Evolutionary conservation across 768 basidiomycete genomes (phyloP).

Genomic region (Sporobolomyces pararoseus): DNA sequence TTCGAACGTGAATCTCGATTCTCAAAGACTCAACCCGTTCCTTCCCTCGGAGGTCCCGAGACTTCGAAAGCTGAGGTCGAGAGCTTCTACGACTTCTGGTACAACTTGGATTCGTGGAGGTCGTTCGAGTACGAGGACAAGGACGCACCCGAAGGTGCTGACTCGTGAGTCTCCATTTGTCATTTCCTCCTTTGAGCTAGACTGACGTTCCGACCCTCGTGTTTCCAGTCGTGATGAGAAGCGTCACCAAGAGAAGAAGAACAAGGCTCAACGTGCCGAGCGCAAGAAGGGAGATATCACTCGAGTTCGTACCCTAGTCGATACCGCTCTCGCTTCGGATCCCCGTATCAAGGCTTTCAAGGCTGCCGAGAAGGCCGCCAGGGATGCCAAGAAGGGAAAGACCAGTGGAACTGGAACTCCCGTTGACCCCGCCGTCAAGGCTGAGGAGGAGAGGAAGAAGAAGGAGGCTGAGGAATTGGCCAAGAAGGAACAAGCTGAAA

Average conservation of each 20-base stretch:
- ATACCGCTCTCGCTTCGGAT: slow-evolving; percentile 73
- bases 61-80: slow-evolving; percentile 78
- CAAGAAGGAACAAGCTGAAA: slow-evolving; percentile 58
- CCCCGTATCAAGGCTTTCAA: slow-evolving; percentile 97
- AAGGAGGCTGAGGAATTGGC: slow-evolving; percentile 61
- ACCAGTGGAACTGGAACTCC: slow-evolving; percentile 46
- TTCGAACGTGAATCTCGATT: slow-evolving; percentile 91
- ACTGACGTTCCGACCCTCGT: background rate
- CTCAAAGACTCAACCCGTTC: slow-evolving; percentile 77
- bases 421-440: slow-evolving; percentile 53
- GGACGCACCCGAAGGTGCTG: slow-evolving; percentile 95
- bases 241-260: slow-evolving; percentile 98
- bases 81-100: slow-evolving; percentile 97
- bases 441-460: slow-evolving; percentile 53
- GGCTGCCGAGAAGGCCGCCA: slow-evolving; percentile 88
- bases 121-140: slow-evolving; percentile 98
- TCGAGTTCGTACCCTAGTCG: slow-evolving; percentile 78
- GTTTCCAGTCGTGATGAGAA: slow-evolving; percentile 84
- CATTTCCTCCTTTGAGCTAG: background rate
- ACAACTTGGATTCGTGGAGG: slow-evolving; percentile 98
- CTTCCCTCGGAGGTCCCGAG: slow-evolving; percentile 66
- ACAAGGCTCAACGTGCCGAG: slow-evolving; percentile 91
- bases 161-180: slow-evolving; percentile 62
- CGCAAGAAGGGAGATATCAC: slow-evolving; percentile 97
- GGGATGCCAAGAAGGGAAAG: slow-evolving; percentile 67